These are phyloP conservation scores for Thuidium tamariscinum DNA, from an alignment of 225 moss, liverwort and hornwort genomes.

Conservation along the genomic window DNA sequence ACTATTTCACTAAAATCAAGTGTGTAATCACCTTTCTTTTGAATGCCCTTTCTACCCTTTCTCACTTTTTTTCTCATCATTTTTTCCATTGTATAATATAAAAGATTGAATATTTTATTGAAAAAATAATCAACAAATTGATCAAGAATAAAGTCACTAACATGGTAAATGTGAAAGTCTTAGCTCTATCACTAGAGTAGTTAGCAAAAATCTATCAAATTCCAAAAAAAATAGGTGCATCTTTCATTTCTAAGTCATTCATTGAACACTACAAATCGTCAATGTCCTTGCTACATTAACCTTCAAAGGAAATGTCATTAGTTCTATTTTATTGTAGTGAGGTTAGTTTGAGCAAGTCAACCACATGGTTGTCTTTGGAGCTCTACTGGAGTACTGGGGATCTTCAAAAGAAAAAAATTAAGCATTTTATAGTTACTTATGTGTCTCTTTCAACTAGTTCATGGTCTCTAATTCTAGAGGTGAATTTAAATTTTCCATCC, in stretches of 20 bases:
- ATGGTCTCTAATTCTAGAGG: not conserved
- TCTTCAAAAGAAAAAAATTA: not conserved
- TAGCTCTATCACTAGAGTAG: accelerated
- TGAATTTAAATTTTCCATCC: not conserved
- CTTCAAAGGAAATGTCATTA: not conserved
- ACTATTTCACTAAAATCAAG: not conserved
- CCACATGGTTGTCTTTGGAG: accelerated
- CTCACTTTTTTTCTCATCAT: accelerated
- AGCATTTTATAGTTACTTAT: not conserved
- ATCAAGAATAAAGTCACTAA: not conserved
- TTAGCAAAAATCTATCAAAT: accelerated
- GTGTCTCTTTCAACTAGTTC: not conserved
- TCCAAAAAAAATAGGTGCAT: not conserved
- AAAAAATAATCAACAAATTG: not conserved
- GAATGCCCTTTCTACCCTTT: too few relatives aligned
- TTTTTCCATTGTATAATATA: accelerated
- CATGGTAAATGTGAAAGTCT: accelerated
- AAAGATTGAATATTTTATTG: too few relatives aligned
- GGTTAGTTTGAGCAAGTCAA: accelerated
- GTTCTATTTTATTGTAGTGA: not conserved
- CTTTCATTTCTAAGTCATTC: not conserved
- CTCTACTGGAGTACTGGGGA: accelerated
- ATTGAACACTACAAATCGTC: accelerated
- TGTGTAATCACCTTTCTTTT: not conserved
- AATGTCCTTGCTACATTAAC: accelerated